Evolutionary conservation across 768 basidiomycete genomes (phyloP).

Genomic region (Naganishia antarctica): DNA sequence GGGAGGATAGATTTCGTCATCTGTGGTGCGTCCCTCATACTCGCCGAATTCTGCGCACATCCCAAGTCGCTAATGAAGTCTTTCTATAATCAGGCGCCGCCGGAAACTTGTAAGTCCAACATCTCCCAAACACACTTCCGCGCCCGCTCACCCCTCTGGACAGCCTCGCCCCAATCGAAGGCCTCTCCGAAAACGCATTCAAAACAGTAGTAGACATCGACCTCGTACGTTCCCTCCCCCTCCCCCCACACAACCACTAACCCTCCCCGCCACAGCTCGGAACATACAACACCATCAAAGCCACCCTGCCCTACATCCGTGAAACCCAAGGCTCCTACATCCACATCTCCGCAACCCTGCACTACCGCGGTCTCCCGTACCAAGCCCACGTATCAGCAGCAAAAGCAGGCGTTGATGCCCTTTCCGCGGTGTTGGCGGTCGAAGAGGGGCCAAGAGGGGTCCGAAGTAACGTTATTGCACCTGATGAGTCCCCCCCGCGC

Average conservation of each 20-base stretch:
- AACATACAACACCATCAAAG: constrained; percentile 90
- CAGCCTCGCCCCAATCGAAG: constrained; percentile 70
- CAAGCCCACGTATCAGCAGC: constrained; percentile 93
- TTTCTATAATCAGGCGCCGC: no score
- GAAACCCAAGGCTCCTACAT: constrained; percentile 73
- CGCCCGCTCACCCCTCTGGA: background rate
- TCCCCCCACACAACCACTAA: background rate
- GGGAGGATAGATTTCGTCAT: constrained; percentile 92
- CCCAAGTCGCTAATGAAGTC: no score
- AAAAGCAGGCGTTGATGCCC: constrained; percentile 87
- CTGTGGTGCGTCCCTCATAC: no score
- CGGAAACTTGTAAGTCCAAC: constrained; percentile 68
- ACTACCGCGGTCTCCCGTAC: constrained; percentile 78
- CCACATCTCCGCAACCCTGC: constrained; percentile 82
- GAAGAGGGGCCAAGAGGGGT: constrained; percentile 95
- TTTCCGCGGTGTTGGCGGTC: constrained; percentile 76
- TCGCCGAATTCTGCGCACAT: no score
- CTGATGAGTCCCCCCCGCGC: constrained; percentile 41
- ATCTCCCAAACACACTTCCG: background rate
- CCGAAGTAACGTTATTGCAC: constrained; percentile 60
- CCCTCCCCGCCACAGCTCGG: constrained; percentile 60
- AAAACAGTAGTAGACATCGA: constrained; percentile 90
- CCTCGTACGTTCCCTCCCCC: constrained; percentile 56
- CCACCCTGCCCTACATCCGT: constrained; percentile 70
- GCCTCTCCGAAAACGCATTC: constrained; percentile 83